Evolutionary conservation across 1,284 basidiomycete genomes (phyloP).

Genomic region (Apiotrichum siamense): DNA sequence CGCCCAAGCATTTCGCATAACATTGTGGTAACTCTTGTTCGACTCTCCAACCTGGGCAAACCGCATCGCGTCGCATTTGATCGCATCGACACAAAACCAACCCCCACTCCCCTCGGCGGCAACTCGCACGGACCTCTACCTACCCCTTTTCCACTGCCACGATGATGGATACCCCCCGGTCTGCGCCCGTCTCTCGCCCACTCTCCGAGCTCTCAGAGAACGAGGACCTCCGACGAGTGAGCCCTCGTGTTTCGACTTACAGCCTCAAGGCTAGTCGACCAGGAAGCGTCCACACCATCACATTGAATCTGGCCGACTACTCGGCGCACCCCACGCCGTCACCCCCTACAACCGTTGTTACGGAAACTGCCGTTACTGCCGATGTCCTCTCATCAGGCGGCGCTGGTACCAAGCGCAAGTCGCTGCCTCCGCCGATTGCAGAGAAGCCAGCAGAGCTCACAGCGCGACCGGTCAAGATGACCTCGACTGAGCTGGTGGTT

Average conservation of each 20-base stretch:
- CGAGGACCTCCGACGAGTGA: slow-evolving; percentile 12
- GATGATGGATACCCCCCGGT: slow-evolving; percentile 9
- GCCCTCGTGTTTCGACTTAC: slow-evolving; percentile 16
- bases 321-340: no score
- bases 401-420: slow-evolving; percentile 10
- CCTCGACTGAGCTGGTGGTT: slow-evolving; percentile 1
- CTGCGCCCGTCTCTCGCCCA: slow-evolving; percentile 10
- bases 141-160: not conserved
- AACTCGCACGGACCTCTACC: not conserved
- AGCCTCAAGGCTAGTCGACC: slow-evolving; percentile 22
- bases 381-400: not conserved
- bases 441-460: slow-evolving; percentile 6
- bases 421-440: not conserved
- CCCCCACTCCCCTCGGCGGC: no score
- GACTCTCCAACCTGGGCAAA: no score
- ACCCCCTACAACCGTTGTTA: not conserved
- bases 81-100: no score
- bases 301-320: slow-evolving; percentile 41
- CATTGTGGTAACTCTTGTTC: no score
- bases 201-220: slow-evolving; percentile 21
- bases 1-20: no score
- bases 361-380: not conserved
- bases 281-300: slow-evolving; percentile 36
- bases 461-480: not conserved
- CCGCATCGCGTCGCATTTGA: no score